Evolutionary conservation across 805 yeast species (phyloP), one percentile per base, ranked within the genome.

Genomic region (Torulaspora microellipsoides): DNA sequence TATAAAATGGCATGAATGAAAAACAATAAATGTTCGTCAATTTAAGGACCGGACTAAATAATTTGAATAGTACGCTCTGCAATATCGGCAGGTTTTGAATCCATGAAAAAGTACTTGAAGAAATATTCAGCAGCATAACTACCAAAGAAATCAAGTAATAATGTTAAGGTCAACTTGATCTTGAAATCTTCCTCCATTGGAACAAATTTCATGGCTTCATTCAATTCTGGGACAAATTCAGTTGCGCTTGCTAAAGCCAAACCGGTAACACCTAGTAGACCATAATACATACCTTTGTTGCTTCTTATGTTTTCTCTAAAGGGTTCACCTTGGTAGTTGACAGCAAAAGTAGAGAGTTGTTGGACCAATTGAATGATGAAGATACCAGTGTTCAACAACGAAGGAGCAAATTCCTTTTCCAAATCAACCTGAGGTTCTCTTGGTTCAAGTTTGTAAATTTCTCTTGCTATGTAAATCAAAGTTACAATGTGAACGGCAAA

Each of bases 261-360:
- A 32, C 77, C 87, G 17, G 95, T 84, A 53, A 91, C 97, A 53
- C 96, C 96, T 30, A 91, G 62, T 45, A 93, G 75, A 17, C 99
- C 99, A 56, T 87, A 91, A 70, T 84, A 91, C 98, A 93, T 93
- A 53, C 97, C 98, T 68, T 83, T 85, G 70, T 93, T 93, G 65
- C 85, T 95, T 42, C 72, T 73, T 56, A 93, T 84, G 45, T 87
- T 80, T 69, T 93, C 96, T 65, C 95, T 83, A 72, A 93, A 93
- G 43, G 99, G 99, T 55, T 85, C 81, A 43, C 99, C 99, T 71
- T 88, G 95, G 68, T 93, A 93, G 70, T 93, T 93, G 46, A 93
- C 96, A 15, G 96, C 96, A 72, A 90, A 93, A 0, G 99, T 93
- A 12, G 97, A 87, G 41, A 93, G 95, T 67, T 93, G 96, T 72